Evolutionary conservation across 768 basidiomycete genomes (phyloP), one percentile per base, ranked within the genome.

Genomic region (Boletus vinaceobasis): DNA sequence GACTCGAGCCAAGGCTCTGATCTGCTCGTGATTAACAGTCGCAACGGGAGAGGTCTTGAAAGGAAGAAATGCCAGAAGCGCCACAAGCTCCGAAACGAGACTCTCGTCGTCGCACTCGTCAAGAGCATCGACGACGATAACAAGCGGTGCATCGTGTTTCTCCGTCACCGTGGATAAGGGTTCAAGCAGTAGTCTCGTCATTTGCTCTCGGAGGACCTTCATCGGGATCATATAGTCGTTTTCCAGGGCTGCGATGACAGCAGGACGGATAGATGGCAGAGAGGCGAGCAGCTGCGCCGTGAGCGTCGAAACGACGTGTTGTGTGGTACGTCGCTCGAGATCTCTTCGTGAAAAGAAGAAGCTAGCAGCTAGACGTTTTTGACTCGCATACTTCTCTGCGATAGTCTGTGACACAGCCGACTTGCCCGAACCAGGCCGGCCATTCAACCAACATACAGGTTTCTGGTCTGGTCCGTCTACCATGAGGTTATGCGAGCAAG

Each of bases 311-410:
- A 74, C 48, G 5, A 75, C 57, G 11, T 59, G 57, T 29, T 52
- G 58, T 3, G 61, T 63, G 9, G 60, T 59, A 1, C 61, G 64
- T 11, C 71, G 59, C 26, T 59, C 63, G 9, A 57, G 42, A 35
- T 67, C 66, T 14, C 62, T 59, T n/a, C 67, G 57, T 0, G 67
- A 73, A 60, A 74, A 73, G 56, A 75, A 75, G 59, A 72, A 75
- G 44, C 67, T 70, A 0, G 69, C 72, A 31, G 67, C 69, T 10
- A 74, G 63, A 7, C 65, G 63, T 15, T 47, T 17, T 52, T 57
- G 32, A 26, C 23, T 33, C 40, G 54, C 50, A 39, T 60, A 66
- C 31, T 57, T 65, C 53, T 73, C 61, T 13, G 71, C 66, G 1
- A 73, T 56, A 0, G 71, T 69, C 37, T 73, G 72, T 14, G 63